phyloP scores from a whole-genome alignment of 2,329 filamentous ascomycete genomes.

The Fusarium sp. region DNA sequence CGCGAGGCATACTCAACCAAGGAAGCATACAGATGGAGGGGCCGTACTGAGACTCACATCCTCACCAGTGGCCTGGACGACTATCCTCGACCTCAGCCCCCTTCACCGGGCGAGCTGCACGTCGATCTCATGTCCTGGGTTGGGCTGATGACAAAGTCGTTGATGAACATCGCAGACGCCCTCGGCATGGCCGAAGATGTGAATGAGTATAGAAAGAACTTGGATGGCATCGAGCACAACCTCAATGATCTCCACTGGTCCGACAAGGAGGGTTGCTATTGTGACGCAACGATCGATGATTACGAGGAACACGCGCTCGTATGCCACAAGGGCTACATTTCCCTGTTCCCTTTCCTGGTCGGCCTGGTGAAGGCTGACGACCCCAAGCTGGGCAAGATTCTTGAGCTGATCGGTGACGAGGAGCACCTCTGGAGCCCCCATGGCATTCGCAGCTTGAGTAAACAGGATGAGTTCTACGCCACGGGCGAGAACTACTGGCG shows the following conservation, averaged over 20 bases:
- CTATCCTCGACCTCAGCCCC: slow-evolving; percentile 92
- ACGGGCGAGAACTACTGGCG: slow-evolving; percentile 98
- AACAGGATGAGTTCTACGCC: slow-evolving; percentile 82
- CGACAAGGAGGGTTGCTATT: slow-evolving; percentile 81
- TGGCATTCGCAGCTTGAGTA: slow-evolving; percentile 90
- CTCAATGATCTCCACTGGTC: slow-evolving; percentile 96
- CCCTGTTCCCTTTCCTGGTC: slow-evolving; percentile 89
- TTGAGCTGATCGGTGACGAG: slow-evolving; percentile 82
- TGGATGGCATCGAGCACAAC: slow-evolving; percentile 83
- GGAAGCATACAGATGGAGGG: slow-evolving; percentile 95
- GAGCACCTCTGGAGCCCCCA: slow-evolving; percentile 89
- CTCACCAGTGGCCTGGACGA: slow-evolving; percentile 95
- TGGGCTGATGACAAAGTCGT: slow-evolving; percentile 91
- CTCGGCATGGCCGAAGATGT: slow-evolving; percentile 82
- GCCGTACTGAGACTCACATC: slow-evolving; percentile 85
- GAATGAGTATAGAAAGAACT: slow-evolving; percentile 74
- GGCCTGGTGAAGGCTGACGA: slow-evolving; percentile 80
- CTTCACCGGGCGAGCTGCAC: slow-evolving; percentile 94
- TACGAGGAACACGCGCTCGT: slow-evolving; percentile 91
- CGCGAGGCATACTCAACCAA: slow-evolving; percentile 87
- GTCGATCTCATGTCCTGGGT: slow-evolving; percentile 96
- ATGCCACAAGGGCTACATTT: slow-evolving; percentile 97
- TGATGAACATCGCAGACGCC: slow-evolving; percentile 79
- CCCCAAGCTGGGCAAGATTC: slow-evolving; percentile 75
- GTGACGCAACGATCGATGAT: slow-evolving; percentile 93